phyloP scores from a whole-genome alignment of 805 yeast species.

The Metschnikowia proteae region DNA sequence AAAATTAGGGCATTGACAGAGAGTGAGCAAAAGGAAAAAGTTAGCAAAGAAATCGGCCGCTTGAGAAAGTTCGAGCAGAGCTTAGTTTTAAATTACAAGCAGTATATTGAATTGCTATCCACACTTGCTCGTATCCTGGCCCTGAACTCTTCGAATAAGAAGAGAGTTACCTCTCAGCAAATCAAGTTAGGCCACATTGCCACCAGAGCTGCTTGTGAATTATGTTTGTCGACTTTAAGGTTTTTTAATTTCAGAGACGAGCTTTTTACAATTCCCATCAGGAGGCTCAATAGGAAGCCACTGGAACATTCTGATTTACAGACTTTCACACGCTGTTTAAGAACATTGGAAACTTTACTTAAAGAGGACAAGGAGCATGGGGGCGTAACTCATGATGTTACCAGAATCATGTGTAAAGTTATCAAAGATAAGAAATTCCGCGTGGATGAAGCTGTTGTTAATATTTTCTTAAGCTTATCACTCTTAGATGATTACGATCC shows the following conservation, averaged over 20 bases:
- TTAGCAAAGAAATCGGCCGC: conserved; percentile 74
- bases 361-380: conserved; percentile 77
- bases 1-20: conserved; percentile 80
- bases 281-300: conserved; percentile 64
- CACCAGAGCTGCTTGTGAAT: conserved; percentile 74
- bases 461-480: conserved; percentile 64
- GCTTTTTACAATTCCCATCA: conserved; percentile 59
- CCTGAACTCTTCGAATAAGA: conserved; percentile 35
- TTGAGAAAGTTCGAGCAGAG: conserved; percentile 78
- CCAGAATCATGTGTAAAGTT: conserved; percentile 64
- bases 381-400: conserved; percentile 69
- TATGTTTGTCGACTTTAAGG: conserved; percentile 56
- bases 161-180: conserved; percentile 28
- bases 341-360: conserved; percentile 65
- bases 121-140: conserved; percentile 38
- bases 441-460: conserved; percentile 79
- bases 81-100: conserved; percentile 63
- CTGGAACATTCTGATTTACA: conserved; percentile 42
- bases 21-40: conserved; percentile 74
- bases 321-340: conserved; percentile 56
- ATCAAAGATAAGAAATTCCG: conserved; percentile 69
- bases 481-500: conserved; percentile 73
- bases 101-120: conserved; percentile 57
- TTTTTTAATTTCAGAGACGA: conserved; percentile 83
- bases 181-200: conserved; percentile 55